Base-by-base conservation (phyloP, 2,329 filamentous ascomycete genomes). In the Colletotrichum lindemuthianum region DNA sequence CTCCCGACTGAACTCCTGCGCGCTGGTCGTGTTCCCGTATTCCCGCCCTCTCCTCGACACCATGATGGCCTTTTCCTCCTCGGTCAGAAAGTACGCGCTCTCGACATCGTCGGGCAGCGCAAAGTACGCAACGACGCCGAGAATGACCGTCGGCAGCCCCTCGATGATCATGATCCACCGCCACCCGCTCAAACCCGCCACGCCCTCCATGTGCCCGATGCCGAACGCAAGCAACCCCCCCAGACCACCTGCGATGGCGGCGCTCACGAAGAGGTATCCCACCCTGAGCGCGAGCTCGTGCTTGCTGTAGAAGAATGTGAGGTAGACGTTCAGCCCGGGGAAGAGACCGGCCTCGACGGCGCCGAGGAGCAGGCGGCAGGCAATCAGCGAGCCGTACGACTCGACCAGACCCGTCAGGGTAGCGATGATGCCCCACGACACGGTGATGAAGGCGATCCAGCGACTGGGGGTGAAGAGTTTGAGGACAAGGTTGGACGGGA, bases 221-320 rank as follows among this genome's bases (percentile, higher is more conserved):
- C 84, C 90, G 66, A 90, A 93, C 0, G 91, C 91, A 13, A 94
- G 79, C 12, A 94, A 77, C 0, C 92, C 92, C 6, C 91, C 91
- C 32, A 88, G 84, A 1, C 89, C 91, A 2, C 91, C 91, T 0
- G 90, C 90, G 4, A 92, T 79, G 2, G 91, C 90, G 1, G 90
- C 86, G 47, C 83, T 86, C 54, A 90, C 88, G 72, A 93, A 92
- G 0, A 93, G 82, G 69, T 92, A 92, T 2, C 89, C 90, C 3
- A 92, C 88, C 2, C 91, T 86, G 45, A 92, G 77, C 5, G 90
- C 90, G 2, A 93, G 83, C 75, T 93, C 91, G 34, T 84, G 82
- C 71, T 90, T 90, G 50, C 87, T 90, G 77, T 93, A 93, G 80
- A 92, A 93, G 68, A 92, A 85, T 0, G 90, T 92, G 15, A 93